Evolutionary conservation across 352 stramenopile species (phyloP), one percentile per base, ranked within the genome.

Genomic region (Globisporangium camurandrum): DNA sequence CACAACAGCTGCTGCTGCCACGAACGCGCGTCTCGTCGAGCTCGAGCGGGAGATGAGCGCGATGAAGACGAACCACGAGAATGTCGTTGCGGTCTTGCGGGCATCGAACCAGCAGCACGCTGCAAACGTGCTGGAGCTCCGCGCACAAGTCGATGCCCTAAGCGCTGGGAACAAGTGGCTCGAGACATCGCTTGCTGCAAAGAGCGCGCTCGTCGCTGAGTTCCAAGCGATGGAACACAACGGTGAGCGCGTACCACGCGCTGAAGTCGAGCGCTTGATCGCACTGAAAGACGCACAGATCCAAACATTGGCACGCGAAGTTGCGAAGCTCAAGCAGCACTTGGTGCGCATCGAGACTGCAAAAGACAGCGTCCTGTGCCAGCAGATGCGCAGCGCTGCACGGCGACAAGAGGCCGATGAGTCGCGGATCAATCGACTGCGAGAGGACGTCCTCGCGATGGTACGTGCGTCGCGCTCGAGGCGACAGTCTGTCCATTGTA

Each of bases 21-120:
- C n/a, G 54, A 44, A 53, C 57, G 30, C 57, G 2, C 70, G 75
- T 17, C 48, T 85, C n/a, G 49, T 51, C 2, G 75, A 85, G 49
- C 62, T 87, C 4, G 72, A 87, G 41, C 63, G 57, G n/a, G 75
- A 85, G 59, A 84, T 87, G 41, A 64, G 51, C 51, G 60, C 57
- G 44, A 84, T 76, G 62, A 70, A 71, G 6, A 78, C 68, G 2
- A 87, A 78, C 51, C 72, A 87, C 59, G 71, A 84, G 54, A 87
- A 85, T 56, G 66, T 85, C 33, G 71, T 87, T 17, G 72, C 72
- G 1, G 72, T 84, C 43, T 62, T 87, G 3, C 68, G 75, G 24
- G 71, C 72, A 19, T 84, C 71, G 51, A 87, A 87, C 62, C 79
- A 82, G 46, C 72, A 87, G 54, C 72, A 85, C 47, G 72, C 72